phyloP scores from a whole-genome alignment of 2,329 filamentous ascomycete species.

The Diplodia scrobiculata region DNA sequence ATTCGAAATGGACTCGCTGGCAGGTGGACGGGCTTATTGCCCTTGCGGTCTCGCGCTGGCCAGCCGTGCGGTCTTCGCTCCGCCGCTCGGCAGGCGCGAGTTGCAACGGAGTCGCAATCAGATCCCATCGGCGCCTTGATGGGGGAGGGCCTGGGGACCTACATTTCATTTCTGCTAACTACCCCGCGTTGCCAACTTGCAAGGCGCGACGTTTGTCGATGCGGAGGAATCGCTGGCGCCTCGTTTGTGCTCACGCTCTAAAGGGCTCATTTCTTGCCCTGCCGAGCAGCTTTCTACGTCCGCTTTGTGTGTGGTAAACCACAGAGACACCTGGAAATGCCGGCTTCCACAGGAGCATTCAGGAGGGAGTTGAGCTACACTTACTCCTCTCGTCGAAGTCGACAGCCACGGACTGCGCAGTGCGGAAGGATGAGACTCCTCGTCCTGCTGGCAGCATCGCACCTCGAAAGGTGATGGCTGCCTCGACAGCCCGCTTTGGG shows the following conservation, averaged over 20 bases:
- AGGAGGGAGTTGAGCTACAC: neutral
- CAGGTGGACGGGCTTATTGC: conserved; percentile 8
- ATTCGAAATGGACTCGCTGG: conserved; percentile 19
- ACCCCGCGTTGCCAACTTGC: neutral
- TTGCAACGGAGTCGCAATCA: neutral
- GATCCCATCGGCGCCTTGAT: conserved; percentile 12
- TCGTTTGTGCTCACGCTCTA: conserved; percentile 9
- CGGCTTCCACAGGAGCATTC: conserved; percentile 1
- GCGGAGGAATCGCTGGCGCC: conserved; percentile 11
- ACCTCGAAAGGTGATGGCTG: neutral
- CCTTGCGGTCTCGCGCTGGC: neutral
- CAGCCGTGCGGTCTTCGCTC: conserved; percentile 11
- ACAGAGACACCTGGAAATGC: conserved; percentile 10
- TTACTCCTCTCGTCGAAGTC: conserved; percentile 5
- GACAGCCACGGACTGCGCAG: conserved; percentile 18
- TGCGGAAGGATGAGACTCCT: neutral
- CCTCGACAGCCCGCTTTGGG: neutral
- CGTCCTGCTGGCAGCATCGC: neutral
- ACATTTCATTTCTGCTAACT: conserved; percentile 20
- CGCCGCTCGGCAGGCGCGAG: neutral
- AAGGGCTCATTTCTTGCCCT: neutral
- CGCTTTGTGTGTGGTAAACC: conserved; percentile 6
- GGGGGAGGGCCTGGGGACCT: conserved; percentile 4
- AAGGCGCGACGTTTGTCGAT: conserved; percentile 8
- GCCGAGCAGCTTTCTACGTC: conserved; percentile 2